phyloP scores from a whole-genome alignment of 2,329 filamentous ascomycete species.

The Sarocladium kiliense region DNA sequence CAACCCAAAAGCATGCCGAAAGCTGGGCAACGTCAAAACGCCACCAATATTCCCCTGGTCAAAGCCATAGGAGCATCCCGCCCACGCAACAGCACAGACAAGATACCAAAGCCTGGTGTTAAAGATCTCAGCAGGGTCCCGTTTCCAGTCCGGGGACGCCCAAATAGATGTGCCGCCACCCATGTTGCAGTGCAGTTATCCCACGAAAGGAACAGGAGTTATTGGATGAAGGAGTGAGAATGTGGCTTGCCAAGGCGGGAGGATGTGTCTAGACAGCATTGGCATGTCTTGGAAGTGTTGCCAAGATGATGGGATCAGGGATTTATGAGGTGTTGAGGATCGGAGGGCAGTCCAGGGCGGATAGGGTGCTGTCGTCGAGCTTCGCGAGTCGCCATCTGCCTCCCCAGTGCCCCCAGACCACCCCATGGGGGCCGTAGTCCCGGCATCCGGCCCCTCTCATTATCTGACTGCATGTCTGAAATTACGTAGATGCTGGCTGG shows the following conservation, averaged over 20 bases:
- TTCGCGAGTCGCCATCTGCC: too few relatives aligned
- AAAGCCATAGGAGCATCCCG: not conserved
- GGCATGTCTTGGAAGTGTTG: not conserved
- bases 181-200: conserved; percentile 21
- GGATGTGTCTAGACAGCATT: not conserved
- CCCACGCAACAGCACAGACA: not conserved
- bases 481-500: too few relatives aligned
- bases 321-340: not conserved
- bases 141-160: conserved; percentile 1
- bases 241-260: conserved; percentile 3
- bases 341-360: not conserved
- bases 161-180: conserved; percentile 28
- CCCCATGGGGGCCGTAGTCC: too few relatives aligned
- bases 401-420: too few relatives aligned
- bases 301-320: not conserved
- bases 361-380: too few relatives aligned
- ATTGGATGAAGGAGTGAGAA: not conserved
- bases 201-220: not conserved
- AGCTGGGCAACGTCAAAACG: not conserved
- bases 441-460: too few relatives aligned
- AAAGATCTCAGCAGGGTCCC: not conserved
- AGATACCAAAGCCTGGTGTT: not conserved
- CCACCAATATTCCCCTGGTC: conserved; percentile 1
- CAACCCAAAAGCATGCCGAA: not conserved
- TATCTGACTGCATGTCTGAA: too few relatives aligned